These are phyloP conservation scores for Aureoboletus auriporus DNA, from an alignment of 768 basidiomycete genomes.

Conservation along the genomic window DNA sequence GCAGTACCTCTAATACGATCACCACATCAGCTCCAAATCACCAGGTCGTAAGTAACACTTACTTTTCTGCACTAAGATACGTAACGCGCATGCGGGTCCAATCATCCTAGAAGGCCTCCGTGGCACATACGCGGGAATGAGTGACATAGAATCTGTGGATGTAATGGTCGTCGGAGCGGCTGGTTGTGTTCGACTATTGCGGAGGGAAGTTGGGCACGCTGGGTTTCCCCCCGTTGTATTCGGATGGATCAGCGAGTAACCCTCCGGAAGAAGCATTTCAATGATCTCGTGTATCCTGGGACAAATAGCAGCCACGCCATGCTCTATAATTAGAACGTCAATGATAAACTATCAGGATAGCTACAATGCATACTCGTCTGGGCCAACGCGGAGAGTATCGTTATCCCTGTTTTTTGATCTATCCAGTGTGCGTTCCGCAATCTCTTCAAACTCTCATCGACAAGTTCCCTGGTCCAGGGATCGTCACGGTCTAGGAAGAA, in stretches of 20 bases:
- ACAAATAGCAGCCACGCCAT: constrained; percentile 1
- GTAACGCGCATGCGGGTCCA: constrained; percentile 7
- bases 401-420: constrained; percentile 3
- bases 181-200: no score
- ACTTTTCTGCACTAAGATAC: constrained; percentile 1
- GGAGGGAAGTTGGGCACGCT: no score
- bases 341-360: not conserved
- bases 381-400: constrained; percentile 5
- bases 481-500: not conserved
- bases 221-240: no score
- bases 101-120: constrained; percentile 1
- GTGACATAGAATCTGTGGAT: not conserved
- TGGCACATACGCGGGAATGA: no score
- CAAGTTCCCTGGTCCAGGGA: not conserved
- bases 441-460: not conserved
- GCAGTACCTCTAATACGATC: not conserved
- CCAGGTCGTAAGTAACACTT: not conserved
- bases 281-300: not conserved
- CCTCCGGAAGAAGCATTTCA: constrained; percentile 2
- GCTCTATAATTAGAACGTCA: not conserved
- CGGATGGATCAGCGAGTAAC: not conserved
- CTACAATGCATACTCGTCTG: not conserved
- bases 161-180: no score
- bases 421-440: not conserved
- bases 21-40: not conserved